A percentile compares a stretch with the other conserved stretches of the same genome.
These are phyloP conservation scores for Mycena alexandri DNA, from an alignment of 768 basidiomycete species.

Conservation along the genomic window DNA sequence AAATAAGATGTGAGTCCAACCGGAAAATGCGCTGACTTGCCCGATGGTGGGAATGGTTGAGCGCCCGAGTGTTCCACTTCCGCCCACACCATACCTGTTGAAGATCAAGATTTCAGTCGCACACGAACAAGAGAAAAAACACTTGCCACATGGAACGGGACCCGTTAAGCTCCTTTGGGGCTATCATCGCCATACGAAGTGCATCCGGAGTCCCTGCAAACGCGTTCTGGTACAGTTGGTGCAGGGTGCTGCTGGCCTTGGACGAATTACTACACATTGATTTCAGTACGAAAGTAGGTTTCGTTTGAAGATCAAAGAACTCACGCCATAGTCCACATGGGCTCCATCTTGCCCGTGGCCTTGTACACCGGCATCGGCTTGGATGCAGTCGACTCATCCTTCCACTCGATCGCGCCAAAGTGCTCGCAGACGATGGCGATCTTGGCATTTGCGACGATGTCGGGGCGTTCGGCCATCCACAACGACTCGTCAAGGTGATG, in stretches of 20 bases:
- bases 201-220: conserved; percentile 43
- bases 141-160: conserved; percentile 40
- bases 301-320: conserved; percentile 26
- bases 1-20: background rate
- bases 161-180: conserved; percentile 42
- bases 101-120: background rate
- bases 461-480: conserved; percentile 46
- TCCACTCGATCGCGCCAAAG: conserved; percentile 49
- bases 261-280: conserved; percentile 40
- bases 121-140: background rate
- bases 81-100: conserved; percentile 44
- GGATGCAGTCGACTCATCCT: conserved; percentile 39
- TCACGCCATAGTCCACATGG: conserved; percentile 52
- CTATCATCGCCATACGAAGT: conserved; percentile 48
- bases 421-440: conserved; percentile 47
- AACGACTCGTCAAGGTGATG: conserved; percentile 45
- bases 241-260: conserved; percentile 39
- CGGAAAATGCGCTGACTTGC: conserved; percentile 27
- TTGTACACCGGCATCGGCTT: conserved; percentile 42
- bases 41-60: conserved; percentile 47
- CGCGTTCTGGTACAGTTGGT: conserved; percentile 43
- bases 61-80: conserved; percentile 43
- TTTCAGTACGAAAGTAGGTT: conserved; percentile 1
- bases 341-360: conserved; percentile 46
- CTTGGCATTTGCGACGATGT: conserved; percentile 43